These are phyloP conservation scores for Haplosporangium sp. DNA, from an alignment of 371 early-diverging fungal genomes.

Conservation along the genomic window DNA sequence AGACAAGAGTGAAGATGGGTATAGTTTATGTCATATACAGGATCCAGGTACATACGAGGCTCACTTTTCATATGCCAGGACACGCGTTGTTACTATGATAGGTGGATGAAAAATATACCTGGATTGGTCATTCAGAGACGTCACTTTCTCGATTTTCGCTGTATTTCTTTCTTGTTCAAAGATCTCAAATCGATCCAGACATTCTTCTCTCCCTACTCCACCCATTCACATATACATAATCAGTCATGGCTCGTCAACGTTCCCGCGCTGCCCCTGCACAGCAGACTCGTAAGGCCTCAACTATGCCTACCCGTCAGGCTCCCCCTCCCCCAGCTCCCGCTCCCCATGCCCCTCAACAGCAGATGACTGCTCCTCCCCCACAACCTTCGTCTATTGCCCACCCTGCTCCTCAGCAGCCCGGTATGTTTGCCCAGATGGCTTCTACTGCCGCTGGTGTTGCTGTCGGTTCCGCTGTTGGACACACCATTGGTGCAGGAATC, in stretches of 20 bases:
- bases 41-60: too few species aligned
- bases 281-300: constrained; percentile 76
- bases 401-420: constrained; percentile 69
- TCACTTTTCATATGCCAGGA: too few species aligned
- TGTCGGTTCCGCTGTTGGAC: constrained; percentile 88
- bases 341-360: constrained; percentile 39
- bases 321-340: constrained; percentile 60
- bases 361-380: constrained; percentile 60
- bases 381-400: constrained; percentile 60
- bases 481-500: constrained; percentile 64
- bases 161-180: background rate
- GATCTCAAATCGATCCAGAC: background rate
- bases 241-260: constrained; percentile 53
- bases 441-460: constrained; percentile 95
- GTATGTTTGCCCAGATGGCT: constrained; percentile 70
- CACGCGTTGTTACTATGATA: too few species aligned
- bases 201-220: background rate
- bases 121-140: background rate
- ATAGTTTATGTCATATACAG: too few species aligned
- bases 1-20: background rate
- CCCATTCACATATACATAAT: constrained; percentile 6
- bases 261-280: constrained; percentile 68
- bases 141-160: too few species aligned
- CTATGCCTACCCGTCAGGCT: constrained; percentile 77
- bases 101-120: too few species aligned